phyloP scores from a whole-genome alignment of 164 flowering plant species.

The Chimonanthus praecox region DNA sequence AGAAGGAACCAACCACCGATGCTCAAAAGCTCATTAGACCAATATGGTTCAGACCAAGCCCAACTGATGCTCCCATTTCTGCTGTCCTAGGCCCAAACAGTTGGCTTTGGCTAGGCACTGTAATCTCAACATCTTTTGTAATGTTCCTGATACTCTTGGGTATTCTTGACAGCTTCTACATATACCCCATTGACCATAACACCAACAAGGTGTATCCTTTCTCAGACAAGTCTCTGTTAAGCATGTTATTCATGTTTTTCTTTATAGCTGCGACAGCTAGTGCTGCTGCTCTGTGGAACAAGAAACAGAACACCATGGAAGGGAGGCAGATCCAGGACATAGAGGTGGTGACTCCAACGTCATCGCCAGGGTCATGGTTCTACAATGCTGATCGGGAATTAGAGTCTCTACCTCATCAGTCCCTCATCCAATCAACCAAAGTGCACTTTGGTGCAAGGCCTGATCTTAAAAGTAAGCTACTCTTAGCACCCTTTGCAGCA shows the following conservation, averaged over 20 bases:
- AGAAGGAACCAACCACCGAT: slow-evolving; percentile 25
- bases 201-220: slow-evolving; percentile 27
- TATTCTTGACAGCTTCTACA: slow-evolving; percentile 40
- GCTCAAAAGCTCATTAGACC: slow-evolving; percentile 21
- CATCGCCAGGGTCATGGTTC: slow-evolving; percentile 1
- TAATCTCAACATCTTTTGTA: slow-evolving; percentile 66
- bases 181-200: slow-evolving; percentile 67
- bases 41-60: slow-evolving; percentile 57
- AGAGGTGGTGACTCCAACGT: slow-evolving; percentile 19
- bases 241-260: slow-evolving; percentile 38
- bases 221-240: slow-evolving; percentile 25
- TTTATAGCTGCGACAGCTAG: slow-evolving; percentile 41
- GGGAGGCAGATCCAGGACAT: slow-evolving; percentile 32
- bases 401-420: slow-evolving; percentile 56
- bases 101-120: slow-evolving; percentile 70
- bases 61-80: slow-evolving; percentile 45
- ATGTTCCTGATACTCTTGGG: slow-evolving; percentile 50
- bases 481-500: neutral
- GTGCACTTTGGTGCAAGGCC: slow-evolving; percentile 68
- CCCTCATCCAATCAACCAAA: slow-evolving; percentile 44
- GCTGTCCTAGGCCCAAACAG: slow-evolving; percentile 56
- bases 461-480: slow-evolving; percentile 37
- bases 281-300: slow-evolving; percentile 52
- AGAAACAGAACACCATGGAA: slow-evolving; percentile 38
- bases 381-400: slow-evolving; percentile 42